phyloP scores from a whole-genome alignment of 768 basidiomycete genomes.

The Pholiota microspora region DNA sequence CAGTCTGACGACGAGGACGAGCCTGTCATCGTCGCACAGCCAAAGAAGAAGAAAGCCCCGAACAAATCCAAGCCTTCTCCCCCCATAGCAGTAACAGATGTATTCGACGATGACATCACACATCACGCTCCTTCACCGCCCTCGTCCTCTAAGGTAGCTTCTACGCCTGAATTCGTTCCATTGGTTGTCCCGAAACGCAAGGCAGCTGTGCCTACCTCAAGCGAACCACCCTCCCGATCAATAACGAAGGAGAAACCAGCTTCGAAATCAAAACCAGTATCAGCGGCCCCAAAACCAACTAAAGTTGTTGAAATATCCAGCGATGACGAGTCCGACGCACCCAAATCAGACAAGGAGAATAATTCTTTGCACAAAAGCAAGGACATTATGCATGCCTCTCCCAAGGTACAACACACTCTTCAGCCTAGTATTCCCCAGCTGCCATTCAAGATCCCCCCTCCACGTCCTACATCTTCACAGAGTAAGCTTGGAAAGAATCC shows the following conservation, averaged over 20 bases:
- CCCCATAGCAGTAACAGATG: constrained; percentile 11
- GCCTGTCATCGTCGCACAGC: neutral
- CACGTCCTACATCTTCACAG: neutral
- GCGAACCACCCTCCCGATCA: constrained; percentile 1
- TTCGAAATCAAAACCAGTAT: neutral
- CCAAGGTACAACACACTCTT: neutral
- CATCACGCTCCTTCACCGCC: constrained; percentile 11
- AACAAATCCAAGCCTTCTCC: constrained; percentile 13
- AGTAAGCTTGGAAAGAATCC: neutral
- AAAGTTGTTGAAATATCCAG: constrained; percentile 42
- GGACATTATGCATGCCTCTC: neutral
- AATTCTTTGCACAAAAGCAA: neutral
- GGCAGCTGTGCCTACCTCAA: neutral
- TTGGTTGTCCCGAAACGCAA: constrained; percentile 24
- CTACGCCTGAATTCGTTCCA: constrained; percentile 14
- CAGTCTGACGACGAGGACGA: neutral
- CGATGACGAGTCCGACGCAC: constrained; percentile 25
- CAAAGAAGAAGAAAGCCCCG: constrained; percentile 8
- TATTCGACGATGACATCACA: constrained; percentile 21
- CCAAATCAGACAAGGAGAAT: constrained; percentile 26
- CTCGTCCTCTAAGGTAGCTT: neutral
- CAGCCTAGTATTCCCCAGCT: neutral
- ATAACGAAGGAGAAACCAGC: neutral
- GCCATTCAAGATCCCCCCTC: neutral
- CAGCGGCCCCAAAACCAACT: constrained; percentile 17